Base-by-base conservation (phyloP, 345 rosid genomes). In the Arabis alpina region DNA sequence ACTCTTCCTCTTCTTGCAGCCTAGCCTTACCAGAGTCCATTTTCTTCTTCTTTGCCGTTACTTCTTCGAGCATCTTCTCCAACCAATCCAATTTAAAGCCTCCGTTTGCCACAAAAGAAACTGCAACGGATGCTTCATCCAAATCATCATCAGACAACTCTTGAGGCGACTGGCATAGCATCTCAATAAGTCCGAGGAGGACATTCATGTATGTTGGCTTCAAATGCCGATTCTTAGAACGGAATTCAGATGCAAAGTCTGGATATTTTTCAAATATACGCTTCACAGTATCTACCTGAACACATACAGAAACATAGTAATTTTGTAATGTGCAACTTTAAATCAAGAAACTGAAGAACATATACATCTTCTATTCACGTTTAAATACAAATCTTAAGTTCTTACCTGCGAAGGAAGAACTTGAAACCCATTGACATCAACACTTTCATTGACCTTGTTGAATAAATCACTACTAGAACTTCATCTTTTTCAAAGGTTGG, bases 71-170 rank as follows among this genome's bases (percentile, higher is more conserved):
- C 48, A 62, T 71, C 16, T 8, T 62, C 68, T 62, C 51, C 37
- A 61, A n/a, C 76, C 63, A 71, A 4, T 71, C 69, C 47, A 71
- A 13, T 24, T 44, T 32, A 10, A 71, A 45, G 0, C 76, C 69
- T 32, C 36, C 36, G 2, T 32, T 6, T 5, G 36, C 36, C 36
- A 32, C 36, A 7, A 32, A 32, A 4, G 36, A 32, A 4, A 32
- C 7, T 32, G 36, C 36, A 32, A 4, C 36, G 7, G 36, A 32
- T 32, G 54, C 51, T 4, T 49, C 66, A 0, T 2, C 44, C 3
- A 69, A 5, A 40, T 57, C 65, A 4, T 69, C 37, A 12, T 57
- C 39, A 2, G 73, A 57, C 0, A 68, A 13, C 24, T 32, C 57
- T n/a, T 14, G 14, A 2, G 23, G 55, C 23, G 65, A 32, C 6